These are phyloP conservation scores for Acanthamoeba healyi DNA, from an alignment of 208 protist species.

Conservation along the genomic window DNA sequence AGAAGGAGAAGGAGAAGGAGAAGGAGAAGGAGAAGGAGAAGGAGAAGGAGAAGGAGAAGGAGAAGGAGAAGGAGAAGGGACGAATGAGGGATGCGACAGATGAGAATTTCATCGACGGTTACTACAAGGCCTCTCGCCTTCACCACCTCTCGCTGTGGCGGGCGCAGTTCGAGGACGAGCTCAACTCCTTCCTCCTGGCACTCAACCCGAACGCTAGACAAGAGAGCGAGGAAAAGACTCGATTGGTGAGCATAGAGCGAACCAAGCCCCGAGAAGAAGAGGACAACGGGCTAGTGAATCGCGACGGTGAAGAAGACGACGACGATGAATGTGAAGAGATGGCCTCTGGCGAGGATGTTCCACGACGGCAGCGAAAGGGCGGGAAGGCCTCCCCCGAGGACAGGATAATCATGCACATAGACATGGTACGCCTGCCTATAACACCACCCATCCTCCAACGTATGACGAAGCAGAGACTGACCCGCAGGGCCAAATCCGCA, in stretches of 20 bases:
- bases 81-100: slow-evolving; percentile 26
- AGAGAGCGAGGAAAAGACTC: background rate
- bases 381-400: background rate
- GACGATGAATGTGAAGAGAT: slow-evolving; percentile 18
- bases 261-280: background rate
- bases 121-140: slow-evolving; percentile 75
- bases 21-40: background rate
- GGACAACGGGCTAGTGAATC: background rate
- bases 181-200: slow-evolving; percentile 13
- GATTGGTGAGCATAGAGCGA: background rate
- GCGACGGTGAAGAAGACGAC: background rate
- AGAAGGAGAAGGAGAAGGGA: background rate
- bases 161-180: slow-evolving; percentile 50
- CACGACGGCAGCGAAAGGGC: background rate
- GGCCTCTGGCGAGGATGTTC: background rate
- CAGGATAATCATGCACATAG: slow-evolving; percentile 79
- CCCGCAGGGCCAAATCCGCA: too few species aligned
- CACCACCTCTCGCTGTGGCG: slow-evolving; percentile 78
- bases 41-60: background rate
- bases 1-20: background rate
- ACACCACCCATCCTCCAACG: background rate
- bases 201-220: background rate
- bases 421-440: slow-evolving; percentile 72
- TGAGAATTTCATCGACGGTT: slow-evolving; percentile 73
- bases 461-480: too few species aligned